These are phyloP conservation scores for Smittium mucronatum DNA, from an alignment of 371 early-diverging fungal genomes.

Conservation along the genomic window DNA sequence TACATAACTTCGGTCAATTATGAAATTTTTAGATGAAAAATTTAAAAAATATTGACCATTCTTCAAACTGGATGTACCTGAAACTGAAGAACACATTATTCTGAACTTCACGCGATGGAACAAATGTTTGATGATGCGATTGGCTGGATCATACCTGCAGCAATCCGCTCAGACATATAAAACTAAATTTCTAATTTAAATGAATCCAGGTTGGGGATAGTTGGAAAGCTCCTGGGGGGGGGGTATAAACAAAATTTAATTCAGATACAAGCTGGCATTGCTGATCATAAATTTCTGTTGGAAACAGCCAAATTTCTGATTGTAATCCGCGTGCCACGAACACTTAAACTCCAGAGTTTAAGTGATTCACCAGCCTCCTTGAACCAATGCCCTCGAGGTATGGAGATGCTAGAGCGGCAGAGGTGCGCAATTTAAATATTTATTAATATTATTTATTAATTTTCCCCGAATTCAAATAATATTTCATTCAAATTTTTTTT, in stretches of 20 bases:
- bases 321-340: not conserved
- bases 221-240: not conserved
- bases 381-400: not conserved
- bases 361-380: not conserved
- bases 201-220: not conserved
- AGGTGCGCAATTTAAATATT: no score
- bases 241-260: not conserved
- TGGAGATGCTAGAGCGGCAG: not conserved
- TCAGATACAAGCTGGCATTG: not conserved
- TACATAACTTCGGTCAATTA: not conserved
- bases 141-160: no score
- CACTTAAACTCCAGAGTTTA: not conserved
- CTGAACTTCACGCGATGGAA: not conserved
- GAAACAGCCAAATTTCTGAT: not conserved
- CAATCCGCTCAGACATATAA: not conserved
- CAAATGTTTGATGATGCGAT: no score
- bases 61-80: not conserved
- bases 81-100: not conserved
- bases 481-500: no score
- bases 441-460: no score
- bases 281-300: not conserved
- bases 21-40: not conserved
- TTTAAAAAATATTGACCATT: not conserved
- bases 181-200: not conserved
- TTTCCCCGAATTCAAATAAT: no score